Evolutionary conservation across 345 rosid genomes (phyloP), one percentile per base, ranked within the genome.

Genomic region (Hibiscus syriacus): DNA sequence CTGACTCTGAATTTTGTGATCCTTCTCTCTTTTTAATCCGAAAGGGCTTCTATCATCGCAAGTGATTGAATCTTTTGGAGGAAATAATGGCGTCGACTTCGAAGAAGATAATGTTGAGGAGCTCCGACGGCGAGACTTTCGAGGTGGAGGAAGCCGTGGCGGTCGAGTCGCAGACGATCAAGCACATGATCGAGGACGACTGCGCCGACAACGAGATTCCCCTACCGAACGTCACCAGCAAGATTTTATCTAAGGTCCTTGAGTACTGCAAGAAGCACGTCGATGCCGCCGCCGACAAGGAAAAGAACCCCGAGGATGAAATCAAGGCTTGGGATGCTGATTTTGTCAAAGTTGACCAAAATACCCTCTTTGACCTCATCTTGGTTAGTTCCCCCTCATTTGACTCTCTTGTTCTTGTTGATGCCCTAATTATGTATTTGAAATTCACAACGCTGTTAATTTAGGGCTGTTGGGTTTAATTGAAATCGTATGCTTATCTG

Each of bases 251-350:
- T 2, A 83, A 74, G 78, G 86, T 87, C 0, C 72, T 87, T 11
- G 90, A 87, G 74, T 85, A 81, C 72, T 82, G 86, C 77, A 79
- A 73, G 70, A 79, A 75, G 67, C 92, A 83, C 67, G 85, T 78
- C 25, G 85, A 81, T 8, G 72, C 77, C 25, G 64, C 71, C 16
- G 64, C 73, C 13, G 43, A 16, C 19, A 16, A 54, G 27, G 53
- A 48, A 11, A 39, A 48, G 30, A 16, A 11, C 3, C 0, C 53
- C 16, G 80, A 73, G 0, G 81, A 76, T 1, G 72, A 68, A 3
- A 73, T 87, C 23, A 78, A 76, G 74, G 6, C 16, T 16, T 87
- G 86, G 86, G 88, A 87, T 13, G 16, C 74, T 0, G 85, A 85
- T 4, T 87, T 83, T 54, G 71, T 83, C 55, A 78, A 76, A 32